A percentile compares a stretch with the other conserved stretches of the same genome.
These are phyloP conservation scores for Sonneratia alba DNA, from an alignment of 345 rosid genomes.

Conservation along the genomic window DNA sequence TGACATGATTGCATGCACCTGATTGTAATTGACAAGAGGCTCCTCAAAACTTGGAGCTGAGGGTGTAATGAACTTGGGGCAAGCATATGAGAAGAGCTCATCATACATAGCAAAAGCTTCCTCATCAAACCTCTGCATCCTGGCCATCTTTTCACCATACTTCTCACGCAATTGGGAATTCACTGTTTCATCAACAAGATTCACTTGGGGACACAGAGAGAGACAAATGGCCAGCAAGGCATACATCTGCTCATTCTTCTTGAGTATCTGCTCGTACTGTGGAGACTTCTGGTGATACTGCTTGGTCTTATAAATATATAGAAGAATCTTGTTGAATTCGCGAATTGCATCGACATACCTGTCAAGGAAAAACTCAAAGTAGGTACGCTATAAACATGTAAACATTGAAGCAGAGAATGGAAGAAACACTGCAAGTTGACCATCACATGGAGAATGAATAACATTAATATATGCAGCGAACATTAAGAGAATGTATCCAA, in stretches of 20 bases:
- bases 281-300: conserved; percentile 87
- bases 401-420: background rate
- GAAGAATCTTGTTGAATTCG: conserved; percentile 89
- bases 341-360: conserved; percentile 95
- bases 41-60: conserved; percentile 90
- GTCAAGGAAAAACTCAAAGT: background rate
- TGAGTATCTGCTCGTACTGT: conserved; percentile 88
- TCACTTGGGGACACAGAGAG: conserved; percentile 85
- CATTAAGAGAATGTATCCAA: background rate
- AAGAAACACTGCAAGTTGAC: background rate
- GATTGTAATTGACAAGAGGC: conserved; percentile 91
- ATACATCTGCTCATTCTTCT: conserved; percentile 99
- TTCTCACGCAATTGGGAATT: conserved; percentile 81
- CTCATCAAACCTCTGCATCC: conserved; percentile 88
- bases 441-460: background rate
- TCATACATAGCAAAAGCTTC: conserved; percentile 77
- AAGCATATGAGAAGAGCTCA: conserved; percentile 97
- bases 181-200: conserved; percentile 89
- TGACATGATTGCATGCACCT: conserved; percentile 30
- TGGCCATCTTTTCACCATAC: conserved; percentile 94
- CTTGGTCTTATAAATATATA: conserved; percentile 88
- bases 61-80: conserved; percentile 97
- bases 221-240: conserved; percentile 78
- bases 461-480: no score
- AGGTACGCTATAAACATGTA: background rate